phyloP scores from a whole-genome alignment of 345 rosid species.

The Nephelium lappaceum region DNA sequence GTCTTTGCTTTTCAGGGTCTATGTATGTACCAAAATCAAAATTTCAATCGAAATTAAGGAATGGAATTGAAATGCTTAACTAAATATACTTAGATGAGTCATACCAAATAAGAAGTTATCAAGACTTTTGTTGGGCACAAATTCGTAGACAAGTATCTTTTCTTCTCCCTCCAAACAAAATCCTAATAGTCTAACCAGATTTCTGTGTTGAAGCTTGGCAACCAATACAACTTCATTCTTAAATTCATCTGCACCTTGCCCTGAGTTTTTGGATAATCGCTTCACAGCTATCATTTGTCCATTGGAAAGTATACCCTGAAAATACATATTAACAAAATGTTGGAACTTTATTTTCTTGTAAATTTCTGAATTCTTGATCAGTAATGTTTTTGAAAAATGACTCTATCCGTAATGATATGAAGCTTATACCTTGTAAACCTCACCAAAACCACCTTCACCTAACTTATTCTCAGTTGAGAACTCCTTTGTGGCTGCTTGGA shows the following conservation, averaged over 20 bases:
- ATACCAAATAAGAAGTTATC: slow-evolving; percentile 40
- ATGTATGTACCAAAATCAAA: background rate
- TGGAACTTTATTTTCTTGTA: background rate
- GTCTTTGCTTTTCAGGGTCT: slow-evolving; percentile 41
- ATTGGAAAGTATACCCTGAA: slow-evolving; percentile 42
- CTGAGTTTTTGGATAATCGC: slow-evolving; percentile 40
- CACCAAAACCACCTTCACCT: slow-evolving; percentile 79
- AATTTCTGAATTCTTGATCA: background rate
- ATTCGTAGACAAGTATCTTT: slow-evolving; percentile 56
- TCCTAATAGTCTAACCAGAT: slow-evolving; percentile 49
- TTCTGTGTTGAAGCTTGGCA: slow-evolving; percentile 53
- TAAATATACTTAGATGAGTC: background rate
- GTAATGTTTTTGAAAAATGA: background rate
- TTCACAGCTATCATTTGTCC: slow-evolving; percentile 53
- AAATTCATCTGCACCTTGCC: slow-evolving; percentile 50
- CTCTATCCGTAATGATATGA: no score
- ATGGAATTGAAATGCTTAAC: background rate
- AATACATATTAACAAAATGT: background rate
- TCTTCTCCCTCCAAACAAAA: slow-evolving; percentile 51
- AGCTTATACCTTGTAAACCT: slow-evolving; percentile 54
- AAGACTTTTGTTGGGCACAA: slow-evolving; percentile 51
- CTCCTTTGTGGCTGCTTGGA: slow-evolving; percentile 49
- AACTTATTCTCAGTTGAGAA: slow-evolving; percentile 57
- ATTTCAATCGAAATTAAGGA: background rate
- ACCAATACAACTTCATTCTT: slow-evolving; percentile 50